Conservation (phyloP, 2,329 filamentous ascomycete genomes). For the Botrytis tulipae region DNA sequence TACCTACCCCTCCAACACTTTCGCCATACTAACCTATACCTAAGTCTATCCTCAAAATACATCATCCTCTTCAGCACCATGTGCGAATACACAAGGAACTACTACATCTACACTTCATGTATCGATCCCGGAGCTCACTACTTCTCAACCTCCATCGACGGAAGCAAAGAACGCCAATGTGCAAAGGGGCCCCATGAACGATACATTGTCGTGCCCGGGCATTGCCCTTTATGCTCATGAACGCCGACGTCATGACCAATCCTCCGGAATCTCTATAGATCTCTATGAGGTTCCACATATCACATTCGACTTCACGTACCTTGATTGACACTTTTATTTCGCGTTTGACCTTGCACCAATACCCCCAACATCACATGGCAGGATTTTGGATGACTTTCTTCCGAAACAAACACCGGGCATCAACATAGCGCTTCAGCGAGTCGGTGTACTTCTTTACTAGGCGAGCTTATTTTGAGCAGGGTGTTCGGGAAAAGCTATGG, state of each 20-base stretch:
- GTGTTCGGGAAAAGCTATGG: constrained; percentile 2
- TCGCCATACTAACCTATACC: neutral
- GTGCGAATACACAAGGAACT: constrained; percentile 69
- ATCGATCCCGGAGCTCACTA: constrained; percentile 68
- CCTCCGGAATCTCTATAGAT: neutral
- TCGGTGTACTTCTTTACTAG: neutral
- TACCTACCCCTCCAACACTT: neutral
- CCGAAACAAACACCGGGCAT: neutral
- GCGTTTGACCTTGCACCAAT: neutral
- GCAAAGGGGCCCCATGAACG: constrained; percentile 67
- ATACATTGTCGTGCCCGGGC: constrained; percentile 67
- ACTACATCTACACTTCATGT: constrained; percentile 73
- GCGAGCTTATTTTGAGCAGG: constrained; percentile 4
- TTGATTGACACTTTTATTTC: neutral
- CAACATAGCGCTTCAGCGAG: neutral
- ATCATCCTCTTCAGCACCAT: constrained; percentile 38
- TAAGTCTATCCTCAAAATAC: neutral
- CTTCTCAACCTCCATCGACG: constrained; percentile 67
- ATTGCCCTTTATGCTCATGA: constrained; percentile 52
- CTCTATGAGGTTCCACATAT: neutral
- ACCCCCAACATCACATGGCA: neutral
- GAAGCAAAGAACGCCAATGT: constrained; percentile 58
- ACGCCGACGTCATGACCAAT: neutral
- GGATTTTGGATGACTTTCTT: neutral
- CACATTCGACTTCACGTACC: neutral